These are phyloP conservation scores for Gypsophila paniculata DNA, from an alignment of 179 eudicot genomes.

Conservation along the genomic window DNA sequence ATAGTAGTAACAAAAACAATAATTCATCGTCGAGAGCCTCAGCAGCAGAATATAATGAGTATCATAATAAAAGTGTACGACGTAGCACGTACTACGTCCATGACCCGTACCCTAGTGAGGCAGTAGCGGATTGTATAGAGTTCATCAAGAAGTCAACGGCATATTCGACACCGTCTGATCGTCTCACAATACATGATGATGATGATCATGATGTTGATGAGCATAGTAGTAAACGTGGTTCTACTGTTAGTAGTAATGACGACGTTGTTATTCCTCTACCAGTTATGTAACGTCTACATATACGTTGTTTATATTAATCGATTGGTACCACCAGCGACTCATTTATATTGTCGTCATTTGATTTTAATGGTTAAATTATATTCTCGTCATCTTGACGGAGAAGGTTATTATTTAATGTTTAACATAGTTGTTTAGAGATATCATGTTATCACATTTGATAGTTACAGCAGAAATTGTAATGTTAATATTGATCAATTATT, in stretches of 20 bases:
- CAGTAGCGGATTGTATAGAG: conserved; percentile 86
- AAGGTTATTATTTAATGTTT: too few species aligned
- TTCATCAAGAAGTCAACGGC: conserved; percentile 55
- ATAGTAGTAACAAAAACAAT: too few species aligned
- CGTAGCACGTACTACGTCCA: conserved; percentile 23
- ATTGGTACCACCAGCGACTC: background rate
- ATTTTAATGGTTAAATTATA: too few species aligned
- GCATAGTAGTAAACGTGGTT: conserved; percentile 13
- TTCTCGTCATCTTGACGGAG: too few species aligned
- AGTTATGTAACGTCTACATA: conserved; percentile 19
- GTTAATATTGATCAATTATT: too few species aligned
- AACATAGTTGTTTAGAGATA: too few species aligned
- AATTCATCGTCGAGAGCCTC: conserved; percentile 2
- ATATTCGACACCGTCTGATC: conserved; percentile 21
- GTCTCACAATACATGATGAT: conserved; percentile 12
- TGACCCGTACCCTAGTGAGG: conserved; percentile 65
- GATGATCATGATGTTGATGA: conserved; percentile 6
- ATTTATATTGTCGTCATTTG: too few species aligned
- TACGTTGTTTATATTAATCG: background rate
- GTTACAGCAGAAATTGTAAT: too few species aligned
- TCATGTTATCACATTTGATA: too few species aligned
- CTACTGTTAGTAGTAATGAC: conserved; percentile 8
- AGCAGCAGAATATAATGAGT: background rate
- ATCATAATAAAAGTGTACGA: conserved; percentile 22
- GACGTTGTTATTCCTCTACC: conserved; percentile 28